Base-by-base conservation (phyloP, 169 alveolate species). In the Plasmodium knowlesi region DNA sequence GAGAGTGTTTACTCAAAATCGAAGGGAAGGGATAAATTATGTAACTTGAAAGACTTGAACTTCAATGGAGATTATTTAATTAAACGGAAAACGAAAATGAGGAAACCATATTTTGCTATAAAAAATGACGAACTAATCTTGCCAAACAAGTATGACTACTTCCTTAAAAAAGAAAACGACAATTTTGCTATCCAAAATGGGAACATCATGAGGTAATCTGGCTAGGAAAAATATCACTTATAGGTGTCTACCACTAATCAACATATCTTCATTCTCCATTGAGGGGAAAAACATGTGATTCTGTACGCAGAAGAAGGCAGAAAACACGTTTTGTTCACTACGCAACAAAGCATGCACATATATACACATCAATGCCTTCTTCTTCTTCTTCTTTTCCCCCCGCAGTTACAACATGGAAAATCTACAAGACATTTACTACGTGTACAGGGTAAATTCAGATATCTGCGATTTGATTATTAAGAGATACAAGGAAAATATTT, bases 361-460 rank as follows among this genome's bases (percentile, higher is more conserved):
- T 50, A 1, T 80, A 80, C 19, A 10, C 32, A 10, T n/a, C 5
- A 22, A 9, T 67, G 30, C 6, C 4, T 54, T 54, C 3, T 30
- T 43, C n/a, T 16, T 53, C 39, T 6, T 54, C 3, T 32, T 32
- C n/a, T n/a, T n/a, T 54, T 39, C 14, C n/a, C 67, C 50, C 43
- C 50, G 25, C 34, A 89, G 94, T 9, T 9, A 89, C 34, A 78
- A 67, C 39, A 37, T 61, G 74, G 54, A 74, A 10, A 78, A 78
- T 37, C 46, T 89, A n/a, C 90, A 89, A 28, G 94, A 89, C 54
- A 78, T 89, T 57, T 89, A 89, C 72, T 89, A 89, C 90, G 50
- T 70, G 46, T 79, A 89, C 82, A 79, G 54, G 25, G 94, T 61
- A 78, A 88, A 67, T 25, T 79, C 94, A 22, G 89, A 79, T 61